Base-by-base conservation (phyloP, 345 rosid genomes). In the Odontarrhena argentea region DNA sequence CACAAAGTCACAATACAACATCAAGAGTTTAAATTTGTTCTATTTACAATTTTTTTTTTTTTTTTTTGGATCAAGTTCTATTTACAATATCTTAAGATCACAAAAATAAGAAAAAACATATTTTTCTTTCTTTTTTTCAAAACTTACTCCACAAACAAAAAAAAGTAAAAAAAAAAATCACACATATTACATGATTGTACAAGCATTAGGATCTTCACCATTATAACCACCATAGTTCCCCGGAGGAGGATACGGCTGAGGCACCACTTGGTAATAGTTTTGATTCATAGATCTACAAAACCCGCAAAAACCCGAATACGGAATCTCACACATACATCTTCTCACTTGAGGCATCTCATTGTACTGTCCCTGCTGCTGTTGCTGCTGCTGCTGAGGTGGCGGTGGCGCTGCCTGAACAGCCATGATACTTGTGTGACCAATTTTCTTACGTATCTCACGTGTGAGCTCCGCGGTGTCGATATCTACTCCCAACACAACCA, bases 401-500 rank as follows among this genome's bases (percentile, higher is more conserved):
- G 49, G 65, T 1, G 77, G 77, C 4, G 68, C 60, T 0, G 73
- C 69, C 46, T 67, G 73, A 13, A 74, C 77, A 53, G 77, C 4
- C 64, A 67, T 9, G 38, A 74, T 74, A 37, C 47, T 67, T 6
- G 65, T 63, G 12, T 26, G 36, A 0, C 61, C 47, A 30, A 75
- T 74, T 57, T 75, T 69, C 67, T 36, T 75, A 28, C 56, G 34
- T 5, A 75, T 70, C 55, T 25, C 62, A 35, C 70, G 66, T 7
- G 38, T 75, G 8, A 75, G 65, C 54, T 56, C 61, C 2, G 74
- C 70, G 14, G 68, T 48, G 61, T 75, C 74, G 37, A 75, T 63
- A 5, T 32, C 74, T 42, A 28, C 78, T 55, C 78, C 74, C 48
- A 69, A 2, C 3, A 75, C 14, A 30, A 75, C 66, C 41, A 75